These are phyloP conservation scores for Astragalus membranaceus DNA, from an alignment of 306 rosid species.

Conservation along the genomic window DNA sequence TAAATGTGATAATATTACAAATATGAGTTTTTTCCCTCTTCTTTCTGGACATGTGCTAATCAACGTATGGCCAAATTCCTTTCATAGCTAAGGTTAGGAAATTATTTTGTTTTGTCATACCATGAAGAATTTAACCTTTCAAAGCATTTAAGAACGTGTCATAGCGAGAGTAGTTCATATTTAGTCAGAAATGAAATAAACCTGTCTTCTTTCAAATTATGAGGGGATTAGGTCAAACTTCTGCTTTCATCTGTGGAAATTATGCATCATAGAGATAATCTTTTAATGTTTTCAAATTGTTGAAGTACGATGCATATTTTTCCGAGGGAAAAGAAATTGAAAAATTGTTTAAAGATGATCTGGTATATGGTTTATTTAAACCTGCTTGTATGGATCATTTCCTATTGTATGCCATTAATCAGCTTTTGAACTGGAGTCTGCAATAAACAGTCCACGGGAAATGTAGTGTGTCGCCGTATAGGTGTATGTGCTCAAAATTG, in stretches of 20 bases:
- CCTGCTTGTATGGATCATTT: neutral
- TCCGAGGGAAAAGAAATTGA: neutral
- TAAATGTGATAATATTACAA: neutral
- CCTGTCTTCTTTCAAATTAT: constrained; percentile 1
- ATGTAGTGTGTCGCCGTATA: neutral
- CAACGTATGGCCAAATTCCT: neutral
- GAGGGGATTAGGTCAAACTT: constrained; percentile 1
- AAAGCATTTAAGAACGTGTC: neutral
- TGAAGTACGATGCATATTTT: neutral
- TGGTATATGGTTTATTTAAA: constrained; percentile 6
- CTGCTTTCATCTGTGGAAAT: neutral
- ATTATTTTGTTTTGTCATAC: constrained; percentile 14
- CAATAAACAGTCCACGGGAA: neutral
- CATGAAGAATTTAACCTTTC: neutral
- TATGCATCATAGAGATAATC: neutral
- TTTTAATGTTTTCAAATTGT: neutral
- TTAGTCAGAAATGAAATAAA: neutral
- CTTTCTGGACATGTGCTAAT: constrained; percentile 13
- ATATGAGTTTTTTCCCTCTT: neutral
- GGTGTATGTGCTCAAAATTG: neutral
- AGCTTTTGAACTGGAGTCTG: constrained; percentile 10
- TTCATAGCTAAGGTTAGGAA: neutral
- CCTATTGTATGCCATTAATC: neutral
- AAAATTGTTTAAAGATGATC: neutral
- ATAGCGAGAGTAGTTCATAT: neutral